phyloP scores from a whole-genome alignment of 768 basidiomycete genomes.

The Serendipita sp. region DNA sequence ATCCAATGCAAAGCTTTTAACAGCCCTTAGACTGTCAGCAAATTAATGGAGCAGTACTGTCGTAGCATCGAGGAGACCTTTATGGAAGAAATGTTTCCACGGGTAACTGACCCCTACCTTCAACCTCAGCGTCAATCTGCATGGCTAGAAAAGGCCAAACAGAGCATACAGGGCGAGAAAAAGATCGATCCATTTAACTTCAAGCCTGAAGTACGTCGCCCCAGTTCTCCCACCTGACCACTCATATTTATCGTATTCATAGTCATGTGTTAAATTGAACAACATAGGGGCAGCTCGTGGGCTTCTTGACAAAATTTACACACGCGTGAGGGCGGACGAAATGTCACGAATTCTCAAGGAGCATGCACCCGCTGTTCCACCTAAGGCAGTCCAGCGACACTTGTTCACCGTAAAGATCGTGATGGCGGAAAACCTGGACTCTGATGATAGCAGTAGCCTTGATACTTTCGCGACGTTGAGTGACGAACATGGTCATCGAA shows the following conservation, averaged over 20 bases:
- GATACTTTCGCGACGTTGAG: conserved; percentile 92
- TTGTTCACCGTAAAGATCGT: conserved; percentile 90
- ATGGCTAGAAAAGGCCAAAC: conserved; percentile 73
- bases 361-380: conserved; percentile 50
- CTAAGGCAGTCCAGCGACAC: conserved; percentile 55
- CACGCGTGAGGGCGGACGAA: conserved; percentile 77
- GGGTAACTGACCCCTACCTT: conserved; percentile 49
- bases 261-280: conserved; percentile 95
- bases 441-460: conserved; percentile 57
- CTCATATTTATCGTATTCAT: conserved; percentile 5
- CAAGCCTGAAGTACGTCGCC: conserved; percentile 34
- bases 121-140: conserved; percentile 69
- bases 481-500: conserved; percentile 73
- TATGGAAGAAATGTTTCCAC: conserved; percentile 88
- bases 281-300: conserved; percentile 86
- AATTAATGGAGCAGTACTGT: conserved; percentile 85
- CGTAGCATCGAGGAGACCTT: conserved; percentile 74
- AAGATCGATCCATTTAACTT: conserved; percentile 93
- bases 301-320: conserved; percentile 87
- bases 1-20: neutral
- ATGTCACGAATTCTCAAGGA: conserved; percentile 45
- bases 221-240: neutral
- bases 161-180: conserved; percentile 69
- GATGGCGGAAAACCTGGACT: conserved; percentile 74
- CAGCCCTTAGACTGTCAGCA: conserved; percentile 59